Evolutionary conservation across 495 filamentous ascomycete genomes (phyloP).

Genomic region (Trichoderma orchidacearum): DNA sequence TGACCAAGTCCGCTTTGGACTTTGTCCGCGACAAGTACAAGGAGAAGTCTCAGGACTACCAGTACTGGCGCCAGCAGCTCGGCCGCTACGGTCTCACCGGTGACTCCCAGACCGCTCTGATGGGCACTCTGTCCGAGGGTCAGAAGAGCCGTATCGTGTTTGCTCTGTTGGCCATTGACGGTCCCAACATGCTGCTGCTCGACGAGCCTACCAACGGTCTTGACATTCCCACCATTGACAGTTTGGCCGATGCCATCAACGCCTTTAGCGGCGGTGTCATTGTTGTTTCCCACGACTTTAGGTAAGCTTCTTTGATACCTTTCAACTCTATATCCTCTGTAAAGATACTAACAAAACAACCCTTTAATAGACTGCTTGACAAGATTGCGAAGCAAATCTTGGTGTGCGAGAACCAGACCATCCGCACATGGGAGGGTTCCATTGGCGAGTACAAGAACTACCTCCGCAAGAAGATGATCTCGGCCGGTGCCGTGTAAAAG

Average conservation of each 20-base stretch:
- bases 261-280: slow-evolving; percentile 93
- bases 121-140: slow-evolving; percentile 94
- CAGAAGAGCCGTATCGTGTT: slow-evolving; percentile 98
- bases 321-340: background rate
- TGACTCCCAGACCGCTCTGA: slow-evolving; percentile 88
- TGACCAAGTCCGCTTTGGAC: slow-evolving; percentile 94
- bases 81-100: slow-evolving; percentile 85
- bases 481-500: slow-evolving; percentile 45
- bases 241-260: slow-evolving; percentile 93
- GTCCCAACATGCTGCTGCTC: slow-evolving; percentile 93
- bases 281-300: slow-evolving; percentile 96
- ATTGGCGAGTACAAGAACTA: slow-evolving; percentile 97
- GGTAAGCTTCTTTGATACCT: slow-evolving; percentile 36
- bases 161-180: slow-evolving; percentile 87
- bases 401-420: slow-evolving; percentile 93
- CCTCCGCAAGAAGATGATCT: slow-evolving; percentile 93
- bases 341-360: background rate
- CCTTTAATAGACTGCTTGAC: slow-evolving; percentile 62
- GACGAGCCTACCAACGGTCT: slow-evolving; percentile 99
- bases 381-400: slow-evolving; percentile 99
- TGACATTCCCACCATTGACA: slow-evolving; percentile 98
- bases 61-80: slow-evolving; percentile 98
- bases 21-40: slow-evolving; percentile 94
- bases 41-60: slow-evolving; percentile 86
- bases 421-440: slow-evolving; percentile 72